phyloP scores from a whole-genome alignment of 192 early-diverging fungal species.

The Backusella luteola region DNA sequence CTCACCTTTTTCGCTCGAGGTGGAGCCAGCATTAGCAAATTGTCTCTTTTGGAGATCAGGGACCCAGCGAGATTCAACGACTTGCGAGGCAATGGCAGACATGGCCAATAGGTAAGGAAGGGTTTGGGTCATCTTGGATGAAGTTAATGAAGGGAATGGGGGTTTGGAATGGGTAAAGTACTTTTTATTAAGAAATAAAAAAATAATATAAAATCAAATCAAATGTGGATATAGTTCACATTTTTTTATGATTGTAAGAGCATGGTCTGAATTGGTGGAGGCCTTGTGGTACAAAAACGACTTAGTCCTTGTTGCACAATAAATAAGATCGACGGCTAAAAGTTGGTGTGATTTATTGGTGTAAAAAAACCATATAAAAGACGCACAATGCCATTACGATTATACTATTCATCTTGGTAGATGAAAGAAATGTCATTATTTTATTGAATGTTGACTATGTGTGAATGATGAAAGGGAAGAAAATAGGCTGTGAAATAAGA shows the following conservation, averaged over 20 bases:
- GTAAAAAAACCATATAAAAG: neutral
- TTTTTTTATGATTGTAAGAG: conserved; percentile 4
- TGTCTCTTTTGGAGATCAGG: neutral
- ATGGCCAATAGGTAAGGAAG: neutral
- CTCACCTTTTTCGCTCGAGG: neutral
- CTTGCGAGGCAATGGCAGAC: neutral
- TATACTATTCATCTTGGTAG: neutral
- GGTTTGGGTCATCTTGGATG: neutral
- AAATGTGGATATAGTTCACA: conserved; percentile 6
- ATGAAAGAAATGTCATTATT: neutral
- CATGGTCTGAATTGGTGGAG: neutral
- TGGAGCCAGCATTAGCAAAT: neutral
- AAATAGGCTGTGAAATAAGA: too few species aligned
- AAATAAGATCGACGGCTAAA: conserved; percentile 1
- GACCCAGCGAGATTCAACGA: neutral
- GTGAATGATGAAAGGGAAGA: too few species aligned
- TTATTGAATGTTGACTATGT: neutral
- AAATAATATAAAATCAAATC: conserved; percentile 7
- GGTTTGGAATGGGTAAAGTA: neutral
- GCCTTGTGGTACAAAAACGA: neutral
- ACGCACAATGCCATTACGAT: neutral
- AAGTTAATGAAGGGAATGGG: neutral
- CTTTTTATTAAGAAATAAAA: neutral
- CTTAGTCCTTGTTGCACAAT: neutral
- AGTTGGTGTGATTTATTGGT: neutral